These are phyloP conservation scores for Xylaria venustula DNA, from an alignment of 495 filamentous ascomycete genomes.

Conservation along the genomic window DNA sequence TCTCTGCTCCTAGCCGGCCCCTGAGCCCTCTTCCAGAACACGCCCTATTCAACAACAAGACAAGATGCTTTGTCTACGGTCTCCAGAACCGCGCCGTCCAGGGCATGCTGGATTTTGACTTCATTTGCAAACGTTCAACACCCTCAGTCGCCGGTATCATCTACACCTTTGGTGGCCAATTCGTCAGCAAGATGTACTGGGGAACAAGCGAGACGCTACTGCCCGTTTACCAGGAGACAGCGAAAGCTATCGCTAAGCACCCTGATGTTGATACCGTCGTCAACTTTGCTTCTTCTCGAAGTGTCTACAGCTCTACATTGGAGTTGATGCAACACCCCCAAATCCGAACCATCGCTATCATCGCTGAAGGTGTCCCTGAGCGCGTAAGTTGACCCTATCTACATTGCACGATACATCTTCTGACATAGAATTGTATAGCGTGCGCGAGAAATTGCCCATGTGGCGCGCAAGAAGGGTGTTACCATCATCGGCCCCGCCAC, in stretches of 20 bases:
- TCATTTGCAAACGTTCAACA: slow-evolving; percentile 98
- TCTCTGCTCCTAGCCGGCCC: slow-evolving; percentile 87
- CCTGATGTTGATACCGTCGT: slow-evolving; percentile 94
- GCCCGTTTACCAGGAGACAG: slow-evolving; percentile 93
- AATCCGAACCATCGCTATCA: slow-evolving; percentile 97
- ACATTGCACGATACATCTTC: neutral
- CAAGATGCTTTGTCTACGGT: slow-evolving; percentile 99
- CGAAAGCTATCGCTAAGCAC: slow-evolving; percentile 96
- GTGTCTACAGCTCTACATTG: slow-evolving; percentile 96
- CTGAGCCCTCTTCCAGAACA: slow-evolving; percentile 80
- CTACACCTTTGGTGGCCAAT: slow-evolving; percentile 99
- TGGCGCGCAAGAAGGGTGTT: slow-evolving; percentile 96
- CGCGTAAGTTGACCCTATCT: slow-evolving; percentile 59
- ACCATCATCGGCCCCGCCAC: slow-evolving; percentile 98
- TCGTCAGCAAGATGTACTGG: slow-evolving; percentile 99
- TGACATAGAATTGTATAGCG: slow-evolving; percentile 54
- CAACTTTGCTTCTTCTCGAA: slow-evolving; percentile 98
- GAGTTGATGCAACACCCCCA: slow-evolving; percentile 97
- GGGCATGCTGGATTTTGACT: slow-evolving; percentile 99
- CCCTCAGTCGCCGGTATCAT: slow-evolving; percentile 99
- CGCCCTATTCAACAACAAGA: slow-evolving; percentile 97
- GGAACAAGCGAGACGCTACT: slow-evolving; percentile 98
- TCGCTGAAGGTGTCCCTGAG: slow-evolving; percentile 98
- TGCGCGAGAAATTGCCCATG: slow-evolving; percentile 93
- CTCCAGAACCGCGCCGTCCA: slow-evolving; percentile 97